phyloP scores from a whole-genome alignment of 2,329 filamentous ascomycete genomes.

The Penicillium sp. region DNA sequence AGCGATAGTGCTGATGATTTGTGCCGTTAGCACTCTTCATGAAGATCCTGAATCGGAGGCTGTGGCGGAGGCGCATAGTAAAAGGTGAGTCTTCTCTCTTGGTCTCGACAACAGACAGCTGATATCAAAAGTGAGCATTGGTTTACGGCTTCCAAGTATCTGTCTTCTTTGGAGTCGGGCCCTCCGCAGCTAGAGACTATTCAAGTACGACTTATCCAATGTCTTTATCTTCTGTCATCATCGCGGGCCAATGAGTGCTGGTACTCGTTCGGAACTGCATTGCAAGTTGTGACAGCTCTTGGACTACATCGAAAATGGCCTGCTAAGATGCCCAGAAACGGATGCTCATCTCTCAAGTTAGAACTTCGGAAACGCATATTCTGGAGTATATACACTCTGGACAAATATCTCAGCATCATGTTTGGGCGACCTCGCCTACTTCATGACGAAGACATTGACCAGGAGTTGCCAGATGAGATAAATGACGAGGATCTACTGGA shows the following conservation, averaged over 20 bases:
- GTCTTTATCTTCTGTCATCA: conserved; percentile 59
- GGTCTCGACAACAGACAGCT: neutral
- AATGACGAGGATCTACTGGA: conserved; percentile 59
- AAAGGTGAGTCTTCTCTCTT: conserved; percentile 25
- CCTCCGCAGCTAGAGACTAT: conserved; percentile 56
- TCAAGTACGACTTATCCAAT: conserved; percentile 59
- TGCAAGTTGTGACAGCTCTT: conserved; percentile 54
- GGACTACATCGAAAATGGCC: conserved; percentile 39
- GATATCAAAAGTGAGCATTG: conserved; percentile 33
- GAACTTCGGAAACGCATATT: conserved; percentile 61
- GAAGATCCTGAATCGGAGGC: conserved; percentile 42
- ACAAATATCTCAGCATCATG: conserved; percentile 64
- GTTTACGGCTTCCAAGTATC: conserved; percentile 40
- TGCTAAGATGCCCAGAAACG: conserved; percentile 29
- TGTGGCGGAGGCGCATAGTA: conserved; percentile 22
- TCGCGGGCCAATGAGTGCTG: conserved; percentile 62
- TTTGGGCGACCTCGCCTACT: conserved; percentile 61
- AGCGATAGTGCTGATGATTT: conserved; percentile 50
- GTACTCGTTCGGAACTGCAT: conserved; percentile 59
- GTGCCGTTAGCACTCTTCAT: conserved; percentile 51
- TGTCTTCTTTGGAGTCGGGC: conserved; percentile 50
- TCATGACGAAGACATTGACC: conserved; percentile 64
- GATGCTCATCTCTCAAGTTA: conserved; percentile 34
- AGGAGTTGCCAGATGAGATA: conserved; percentile 56
- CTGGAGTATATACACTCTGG: conserved; percentile 63